Conservation (phyloP, 495 filamentous ascomycete genomes). For the Xylaria longipes region DNA sequence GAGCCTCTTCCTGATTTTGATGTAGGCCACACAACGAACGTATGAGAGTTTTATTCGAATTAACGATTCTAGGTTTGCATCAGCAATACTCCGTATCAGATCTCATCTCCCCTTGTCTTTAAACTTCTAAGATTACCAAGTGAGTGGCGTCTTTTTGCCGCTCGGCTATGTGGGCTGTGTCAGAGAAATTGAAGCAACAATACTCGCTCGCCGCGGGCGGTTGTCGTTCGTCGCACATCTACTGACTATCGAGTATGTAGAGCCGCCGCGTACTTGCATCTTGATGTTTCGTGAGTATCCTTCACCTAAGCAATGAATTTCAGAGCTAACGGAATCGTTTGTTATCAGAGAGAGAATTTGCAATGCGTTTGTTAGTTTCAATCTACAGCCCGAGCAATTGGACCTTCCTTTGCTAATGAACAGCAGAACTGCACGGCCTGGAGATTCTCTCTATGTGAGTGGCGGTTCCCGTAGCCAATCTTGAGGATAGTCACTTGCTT, state of each 20-base stretch:
- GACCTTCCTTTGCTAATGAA: slow-evolving; percentile 1
- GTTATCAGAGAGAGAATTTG: slow-evolving; percentile 44
- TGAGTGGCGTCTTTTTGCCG: slow-evolving; percentile 1
- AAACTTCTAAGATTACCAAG: slow-evolving; percentile 80
- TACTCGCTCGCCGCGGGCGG: background rate
- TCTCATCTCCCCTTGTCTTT: slow-evolving; percentile 89
- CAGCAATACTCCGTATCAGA: slow-evolving; percentile 93
- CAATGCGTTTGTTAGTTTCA: slow-evolving; percentile 37
- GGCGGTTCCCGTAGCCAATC: background rate
- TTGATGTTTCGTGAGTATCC: slow-evolving; percentile 76
- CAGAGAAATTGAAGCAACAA: background rate
- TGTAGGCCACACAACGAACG: slow-evolving; percentile 19
- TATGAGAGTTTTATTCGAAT: background rate
- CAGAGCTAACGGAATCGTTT: background rate
- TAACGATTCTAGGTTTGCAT: slow-evolving; percentile 69
- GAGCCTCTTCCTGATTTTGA: slow-evolving; percentile 45
- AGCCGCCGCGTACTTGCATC: slow-evolving; percentile 75
- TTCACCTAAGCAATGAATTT: background rate
- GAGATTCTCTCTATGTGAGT: slow-evolving; percentile 74
- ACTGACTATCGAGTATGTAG: slow-evolving; percentile 5
- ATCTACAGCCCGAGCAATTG: background rate
- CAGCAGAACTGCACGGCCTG: slow-evolving; percentile 64
- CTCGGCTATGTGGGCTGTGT: background rate
- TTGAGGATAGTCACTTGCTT: background rate
- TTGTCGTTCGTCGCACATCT: background rate